Evolutionary conservation across 345 rosid species (phyloP), one percentile per base, ranked within the genome.

Genomic region (Nephelium lappaceum): DNA sequence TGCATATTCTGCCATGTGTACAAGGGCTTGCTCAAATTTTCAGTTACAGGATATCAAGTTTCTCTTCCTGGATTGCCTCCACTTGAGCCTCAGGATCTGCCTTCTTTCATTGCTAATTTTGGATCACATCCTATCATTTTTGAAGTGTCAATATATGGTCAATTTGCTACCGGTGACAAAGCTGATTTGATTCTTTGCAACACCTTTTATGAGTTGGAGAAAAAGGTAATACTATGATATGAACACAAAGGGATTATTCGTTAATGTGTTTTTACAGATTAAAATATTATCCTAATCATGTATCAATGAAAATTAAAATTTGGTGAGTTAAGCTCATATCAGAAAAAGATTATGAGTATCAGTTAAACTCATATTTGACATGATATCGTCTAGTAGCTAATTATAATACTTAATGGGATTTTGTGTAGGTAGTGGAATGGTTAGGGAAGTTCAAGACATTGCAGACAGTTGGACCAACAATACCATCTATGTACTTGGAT

Each of bases 51-150:
- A n/a, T 2, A 78, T 36, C 24, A 41, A 1, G 62, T 55, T 25
- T 16, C 39, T 27, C 21, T 86, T 60, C 85, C 88, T 16, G 85
- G 83, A 39, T 70, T 83, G 84, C 86, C 85, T 23, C 67, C 36
- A 6, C 83, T 77, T 3, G 27, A 75, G 24, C 75, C 71, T 9
- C 38, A 11, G 18, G 82, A 83, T 57, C 58, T 49, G 66, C 81
- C 91, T 0, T 79, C 86, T 5, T 74, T 80, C 63, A 14, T 85
- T 4, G 68, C 57, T 25, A 27, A 47, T 61, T 49, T 4, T 2
- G 82, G 78, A 18, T 77, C 83, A 0, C 77, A 85, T 24, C 88
- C 86, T 0, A 69, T 43, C 14, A 24, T 45, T 49, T 53, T 53
- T 10, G 5, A 75, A 55, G 16, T 70, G 77, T 16, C 80, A 9